Evolutionary conservation across 208 protist genomes (phyloP), one percentile per base, ranked within the genome.

Genomic region (Acanthamoeba royreba): DNA sequence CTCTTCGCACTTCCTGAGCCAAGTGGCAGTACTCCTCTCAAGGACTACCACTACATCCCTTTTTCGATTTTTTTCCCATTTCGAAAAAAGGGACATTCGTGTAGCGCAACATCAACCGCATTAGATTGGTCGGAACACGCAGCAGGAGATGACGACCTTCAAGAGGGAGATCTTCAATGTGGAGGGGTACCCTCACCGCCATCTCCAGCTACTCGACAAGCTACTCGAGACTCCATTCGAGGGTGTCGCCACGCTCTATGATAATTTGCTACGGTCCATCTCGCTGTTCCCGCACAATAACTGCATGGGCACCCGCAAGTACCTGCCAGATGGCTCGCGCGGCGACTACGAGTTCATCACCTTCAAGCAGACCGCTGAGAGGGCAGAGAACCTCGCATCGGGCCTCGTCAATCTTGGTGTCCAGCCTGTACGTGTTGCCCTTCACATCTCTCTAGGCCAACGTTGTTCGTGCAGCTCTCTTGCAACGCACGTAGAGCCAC

Each of bases 141-240:
- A 66, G 55, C 25, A 33, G 13, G 22, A 69, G 7, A 72, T 77
- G 43, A 83, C 72, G 5, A 83, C 72, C 7, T 83, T 83, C 31
- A 83, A 40, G 38, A 35, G 17, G 2, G 72, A 83, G 43, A 83
- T 83, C 38, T 83, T 53, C 28, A 53, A 28, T 2, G 13, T 69
- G 8, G 81, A 89, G 45, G 81, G 81, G 49, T 89, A 89, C 81
- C 55, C 86, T n/a, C 55, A 77, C 86, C 52, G 86, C 55, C 69
- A 43, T 42, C 28, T 28, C 3, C 52, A 79, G 28, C 52, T 58
- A 31, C 35, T 33, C 8, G 86, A 92, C 86, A 47, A 45, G 40
- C 35, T 92, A 35, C 4, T 77, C 19, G 61, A 49, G 55, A 17
- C 17, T n/a, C 58, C 46, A 19, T 69, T 45, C 38, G 55, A 47